Conservation (phyloP, 1,284 basidiomycete species). For the Pterula multifida region DNA sequence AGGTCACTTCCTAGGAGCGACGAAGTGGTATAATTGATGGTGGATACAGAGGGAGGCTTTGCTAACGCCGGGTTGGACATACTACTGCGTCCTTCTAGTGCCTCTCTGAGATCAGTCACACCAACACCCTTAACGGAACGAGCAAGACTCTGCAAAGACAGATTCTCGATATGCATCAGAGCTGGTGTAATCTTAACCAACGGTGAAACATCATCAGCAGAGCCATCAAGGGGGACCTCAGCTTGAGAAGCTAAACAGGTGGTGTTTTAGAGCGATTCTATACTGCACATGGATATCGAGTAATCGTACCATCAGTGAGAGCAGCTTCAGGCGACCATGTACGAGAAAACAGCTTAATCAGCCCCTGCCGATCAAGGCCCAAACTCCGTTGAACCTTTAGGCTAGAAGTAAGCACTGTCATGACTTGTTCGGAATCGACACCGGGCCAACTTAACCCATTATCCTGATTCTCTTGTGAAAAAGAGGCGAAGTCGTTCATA, state of each 20-base stretch:
- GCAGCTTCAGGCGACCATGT: slow-evolving; percentile 72
- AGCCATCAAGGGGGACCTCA: slow-evolving; percentile 40
- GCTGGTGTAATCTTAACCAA: slow-evolving; percentile 70
- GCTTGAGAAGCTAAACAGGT: slow-evolving; percentile 41
- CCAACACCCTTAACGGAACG: slow-evolving; percentile 69
- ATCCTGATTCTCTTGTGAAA: slow-evolving; percentile 13
- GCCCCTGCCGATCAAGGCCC: slow-evolving; percentile 42
- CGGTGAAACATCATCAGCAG: slow-evolving; percentile 55
- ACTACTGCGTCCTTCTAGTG: slow-evolving; percentile 69
- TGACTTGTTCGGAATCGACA: slow-evolving; percentile 43
- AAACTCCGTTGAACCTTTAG: slow-evolving; percentile 48
- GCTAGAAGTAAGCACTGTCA: slow-evolving; percentile 40
- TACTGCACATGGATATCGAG: slow-evolving; percentile 3
- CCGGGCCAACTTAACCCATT: slow-evolving; percentile 17
- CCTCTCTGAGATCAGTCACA: slow-evolving; percentile 77
- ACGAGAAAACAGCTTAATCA: slow-evolving; percentile 40
- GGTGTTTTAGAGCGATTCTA: slow-evolving; percentile 1
- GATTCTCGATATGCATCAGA: slow-evolving; percentile 81
- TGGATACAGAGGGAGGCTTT: slow-evolving; percentile 52
- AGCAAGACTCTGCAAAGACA: slow-evolving; percentile 70
- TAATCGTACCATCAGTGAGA: slow-evolving; percentile 57
- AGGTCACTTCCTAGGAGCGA: slow-evolving; percentile 33
- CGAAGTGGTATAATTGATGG: slow-evolving; percentile 48
- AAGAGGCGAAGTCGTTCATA: slow-evolving; percentile 18
- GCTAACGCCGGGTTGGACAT: slow-evolving; percentile 64